Evolutionary conservation across 2,329 filamentous ascomycete species (phyloP), one percentile per base, ranked within the genome.

Genomic region (Chaetomium olivaceum): DNA sequence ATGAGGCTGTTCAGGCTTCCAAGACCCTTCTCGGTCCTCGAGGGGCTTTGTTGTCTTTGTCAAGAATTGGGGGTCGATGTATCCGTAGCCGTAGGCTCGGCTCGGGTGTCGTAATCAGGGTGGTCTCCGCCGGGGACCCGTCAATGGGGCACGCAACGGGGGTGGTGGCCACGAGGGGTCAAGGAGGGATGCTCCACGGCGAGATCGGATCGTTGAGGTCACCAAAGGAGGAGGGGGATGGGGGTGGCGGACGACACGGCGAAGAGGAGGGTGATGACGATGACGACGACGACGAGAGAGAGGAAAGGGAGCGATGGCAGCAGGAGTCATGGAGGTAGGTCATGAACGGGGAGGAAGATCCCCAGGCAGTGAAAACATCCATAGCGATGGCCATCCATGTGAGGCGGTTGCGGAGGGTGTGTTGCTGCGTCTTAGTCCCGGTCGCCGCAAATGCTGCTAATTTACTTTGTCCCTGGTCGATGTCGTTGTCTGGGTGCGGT

Each of bases 381-480:
- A 71, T 71, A 68, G 65, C 68, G 61, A 63, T 48, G 70, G 36
- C 58, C 64, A 71, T 72, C 71, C 71, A 71, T 71, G 70, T 71
- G 69, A 71, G 64, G 67, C 66, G 70, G 69, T 72, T 72, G 71
- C 67, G 71, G 68, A 68, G 66, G 68, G 61, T 68, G 68, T 60
- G 68, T 67, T 68, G 68, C 69, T 71, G 66, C 68, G 68, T 69
- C 67, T 72, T 70, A 70, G 70, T 70, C 67, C 71, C 66, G 67
- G 71, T 72, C 70, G 71, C 70, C 69, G 70, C 71, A 71, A 71
- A 71, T 71, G 68, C 70, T 72, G 69, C 70, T 72, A 71, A 72
- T 72, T 72, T 72, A 70, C 71, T 71, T 72, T 71, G 69, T 71
- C 70, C 71, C 70, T 71, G 69, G 71, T 71, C 69, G 71, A 69